phyloP scores from a whole-genome alignment of 148 eudicot genomes.

The Drosera capensis region DNA sequence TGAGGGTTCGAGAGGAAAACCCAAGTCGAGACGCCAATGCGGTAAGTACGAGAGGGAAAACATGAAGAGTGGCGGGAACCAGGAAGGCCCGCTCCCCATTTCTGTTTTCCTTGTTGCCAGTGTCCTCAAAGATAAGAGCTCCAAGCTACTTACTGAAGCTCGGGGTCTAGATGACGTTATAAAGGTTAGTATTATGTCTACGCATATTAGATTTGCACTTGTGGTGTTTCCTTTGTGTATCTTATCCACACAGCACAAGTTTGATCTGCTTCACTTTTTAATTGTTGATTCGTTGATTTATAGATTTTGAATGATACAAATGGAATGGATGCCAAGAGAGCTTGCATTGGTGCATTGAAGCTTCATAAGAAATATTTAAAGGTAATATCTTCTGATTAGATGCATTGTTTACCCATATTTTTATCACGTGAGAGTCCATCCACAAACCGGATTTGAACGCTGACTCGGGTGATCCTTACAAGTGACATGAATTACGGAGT shows the following conservation, averaged over 20 bases:
- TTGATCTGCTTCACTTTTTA: not conserved
- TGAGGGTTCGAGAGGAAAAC: conserved; percentile 55
- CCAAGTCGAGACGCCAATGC: conserved; percentile 62
- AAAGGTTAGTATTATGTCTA: conserved; percentile 78
- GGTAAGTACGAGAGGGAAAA: conserved; percentile 90
- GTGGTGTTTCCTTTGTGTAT: not conserved
- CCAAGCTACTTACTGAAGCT: conserved; percentile 71
- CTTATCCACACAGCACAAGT: not conserved
- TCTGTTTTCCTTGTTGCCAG: conserved; percentile 90
- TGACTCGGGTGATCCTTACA: too few species aligned
- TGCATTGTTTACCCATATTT: not conserved
- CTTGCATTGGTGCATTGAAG: conserved; percentile 83
- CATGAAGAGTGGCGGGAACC: conserved; percentile 45
- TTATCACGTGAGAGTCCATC: not conserved
- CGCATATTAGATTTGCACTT: too few species aligned
- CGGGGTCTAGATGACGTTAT: conserved; percentile 95
- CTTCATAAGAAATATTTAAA: conserved; percentile 91
- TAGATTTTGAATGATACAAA: conserved; percentile 88
- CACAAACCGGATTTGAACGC: too few species aligned
- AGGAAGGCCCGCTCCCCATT: conserved; percentile 62
- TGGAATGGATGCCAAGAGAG: conserved; percentile 92
- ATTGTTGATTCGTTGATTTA: not conserved
- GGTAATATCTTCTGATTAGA: conserved; percentile 28
- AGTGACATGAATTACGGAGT: too few species aligned
- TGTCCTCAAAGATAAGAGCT: conserved; percentile 79